A percentile compares a stretch with the other conserved stretches of the same genome.
Conservation (phyloP, 495 filamentous ascomycete species). For the Platismatia glauca region DNA sequence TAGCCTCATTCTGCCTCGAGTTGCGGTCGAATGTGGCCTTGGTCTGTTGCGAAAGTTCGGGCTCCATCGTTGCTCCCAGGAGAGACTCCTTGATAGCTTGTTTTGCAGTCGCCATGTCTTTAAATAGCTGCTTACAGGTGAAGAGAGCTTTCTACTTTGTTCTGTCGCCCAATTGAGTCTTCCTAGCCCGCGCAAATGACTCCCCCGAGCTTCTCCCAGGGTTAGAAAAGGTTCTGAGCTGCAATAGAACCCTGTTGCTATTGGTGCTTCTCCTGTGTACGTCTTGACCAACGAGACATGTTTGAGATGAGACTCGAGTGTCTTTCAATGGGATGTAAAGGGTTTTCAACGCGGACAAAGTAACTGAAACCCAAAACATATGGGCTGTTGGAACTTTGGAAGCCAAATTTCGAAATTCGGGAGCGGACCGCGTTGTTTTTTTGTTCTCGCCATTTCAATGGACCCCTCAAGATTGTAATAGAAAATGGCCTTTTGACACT, state of each 20-base stretch:
- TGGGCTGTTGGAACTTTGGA: neutral
- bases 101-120: constrained; percentile 49
- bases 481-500: neutral
- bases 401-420: constrained; percentile 1
- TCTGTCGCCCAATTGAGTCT: neutral
- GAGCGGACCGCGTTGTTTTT: neutral
- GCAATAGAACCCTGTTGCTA: neutral
- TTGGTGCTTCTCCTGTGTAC: neutral
- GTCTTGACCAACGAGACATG: neutral
- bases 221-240: neutral
- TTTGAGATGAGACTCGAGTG: neutral
- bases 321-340: neutral
- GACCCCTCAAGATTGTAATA: neutral
- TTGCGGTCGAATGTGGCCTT: constrained; percentile 66
- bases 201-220: neutral
- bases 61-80: constrained; percentile 50
- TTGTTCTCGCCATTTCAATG: neutral
- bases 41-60: constrained; percentile 58
- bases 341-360: neutral
- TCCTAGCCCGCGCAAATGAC: neutral
- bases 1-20: constrained; percentile 63
- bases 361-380: neutral
- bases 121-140: neutral
- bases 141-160: neutral
- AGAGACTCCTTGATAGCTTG: constrained; percentile 70